Percentiles rank a stretch among this genome's conserved stretches.
phyloP scores from a whole-genome alignment of 2,329 filamentous ascomycete genomes.

The Fusarium humuli region DNA sequence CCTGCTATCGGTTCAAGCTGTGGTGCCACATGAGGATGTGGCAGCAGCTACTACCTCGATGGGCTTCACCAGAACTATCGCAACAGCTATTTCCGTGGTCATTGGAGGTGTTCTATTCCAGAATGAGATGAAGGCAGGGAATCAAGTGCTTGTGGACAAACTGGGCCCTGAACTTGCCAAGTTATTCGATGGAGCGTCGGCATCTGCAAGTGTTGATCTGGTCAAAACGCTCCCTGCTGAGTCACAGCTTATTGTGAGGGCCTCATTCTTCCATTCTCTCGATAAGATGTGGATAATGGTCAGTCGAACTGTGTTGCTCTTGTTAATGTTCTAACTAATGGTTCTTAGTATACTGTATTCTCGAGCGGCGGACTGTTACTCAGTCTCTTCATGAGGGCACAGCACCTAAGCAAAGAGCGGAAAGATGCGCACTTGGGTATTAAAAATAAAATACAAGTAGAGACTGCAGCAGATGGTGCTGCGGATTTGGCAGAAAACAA shows the following conservation, averaged over 20 bases:
- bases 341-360: constrained; percentile 38
- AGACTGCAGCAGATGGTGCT: background rate
- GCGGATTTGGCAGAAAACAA: background rate
- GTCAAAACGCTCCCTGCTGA: constrained; percentile 51
- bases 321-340: too few relatives aligned
- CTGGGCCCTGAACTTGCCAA: constrained; percentile 61
- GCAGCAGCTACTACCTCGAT: constrained; percentile 73
- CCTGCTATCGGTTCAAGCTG: constrained; percentile 72
- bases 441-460: background rate
- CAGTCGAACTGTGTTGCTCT: background rate
- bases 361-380: constrained; percentile 28
- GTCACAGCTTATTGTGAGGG: constrained; percentile 40
- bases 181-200: constrained; percentile 64
- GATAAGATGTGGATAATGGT: constrained; percentile 49
- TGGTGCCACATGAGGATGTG: constrained; percentile 69
- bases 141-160: constrained; percentile 55
- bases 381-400: constrained; percentile 39
- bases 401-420: constrained; percentile 41
- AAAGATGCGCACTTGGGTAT: constrained; percentile 38
- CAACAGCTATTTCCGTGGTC: constrained; percentile 73
- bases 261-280: constrained; percentile 44
- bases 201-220: constrained; percentile 67
- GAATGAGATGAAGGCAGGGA: constrained; percentile 70
- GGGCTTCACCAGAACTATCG: constrained; percentile 71
- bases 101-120: constrained; percentile 79